These are phyloP conservation scores for Leccinum subtestaceum DNA, from an alignment of 768 basidiomycete genomes.

Conservation along the genomic window DNA sequence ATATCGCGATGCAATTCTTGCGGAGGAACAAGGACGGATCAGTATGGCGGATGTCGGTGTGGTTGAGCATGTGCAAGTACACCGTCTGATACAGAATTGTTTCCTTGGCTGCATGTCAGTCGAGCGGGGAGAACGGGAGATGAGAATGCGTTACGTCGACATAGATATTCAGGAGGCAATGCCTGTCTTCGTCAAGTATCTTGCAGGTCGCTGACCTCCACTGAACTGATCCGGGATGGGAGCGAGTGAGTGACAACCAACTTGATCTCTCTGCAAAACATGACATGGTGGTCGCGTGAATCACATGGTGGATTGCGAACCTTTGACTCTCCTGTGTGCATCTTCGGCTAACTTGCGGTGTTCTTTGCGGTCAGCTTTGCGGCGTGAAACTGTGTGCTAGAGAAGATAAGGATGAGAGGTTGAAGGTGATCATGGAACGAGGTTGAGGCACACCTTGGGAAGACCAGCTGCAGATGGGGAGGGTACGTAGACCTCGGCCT, in stretches of 20 bases:
- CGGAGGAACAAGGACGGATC: constrained; percentile 76
- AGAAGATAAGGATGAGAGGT: constrained; percentile 10
- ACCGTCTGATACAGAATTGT: constrained; percentile 71
- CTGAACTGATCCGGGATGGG: constrained; percentile 49
- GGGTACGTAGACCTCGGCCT: constrained; percentile 62
- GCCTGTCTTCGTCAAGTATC: constrained; percentile 62
- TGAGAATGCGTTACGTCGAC: constrained; percentile 54
- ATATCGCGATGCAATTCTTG: constrained; percentile 73
- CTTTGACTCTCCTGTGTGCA: constrained; percentile 54
- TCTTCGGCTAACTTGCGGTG: constrained; percentile 41
- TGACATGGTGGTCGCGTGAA: constrained; percentile 1
- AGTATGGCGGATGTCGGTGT: constrained; percentile 76
- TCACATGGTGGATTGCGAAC: constrained; percentile 33
- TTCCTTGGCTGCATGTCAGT: constrained; percentile 45
- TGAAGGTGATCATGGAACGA: not conserved
- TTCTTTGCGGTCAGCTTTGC: constrained; percentile 54
- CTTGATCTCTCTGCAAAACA: constrained; percentile 59
- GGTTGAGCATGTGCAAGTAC: constrained; percentile 66
- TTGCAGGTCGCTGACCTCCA: constrained; percentile 77
- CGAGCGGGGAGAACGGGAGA: not conserved
- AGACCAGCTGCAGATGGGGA: constrained; percentile 46
- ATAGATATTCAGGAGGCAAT: constrained; percentile 70
- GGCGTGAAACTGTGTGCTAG: constrained; percentile 48
- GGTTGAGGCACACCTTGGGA: constrained; percentile 50
- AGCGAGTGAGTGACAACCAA: constrained; percentile 62